phyloP scores from a whole-genome alignment of 768 basidiomycete species.

The Sutorius australiensis region DNA sequence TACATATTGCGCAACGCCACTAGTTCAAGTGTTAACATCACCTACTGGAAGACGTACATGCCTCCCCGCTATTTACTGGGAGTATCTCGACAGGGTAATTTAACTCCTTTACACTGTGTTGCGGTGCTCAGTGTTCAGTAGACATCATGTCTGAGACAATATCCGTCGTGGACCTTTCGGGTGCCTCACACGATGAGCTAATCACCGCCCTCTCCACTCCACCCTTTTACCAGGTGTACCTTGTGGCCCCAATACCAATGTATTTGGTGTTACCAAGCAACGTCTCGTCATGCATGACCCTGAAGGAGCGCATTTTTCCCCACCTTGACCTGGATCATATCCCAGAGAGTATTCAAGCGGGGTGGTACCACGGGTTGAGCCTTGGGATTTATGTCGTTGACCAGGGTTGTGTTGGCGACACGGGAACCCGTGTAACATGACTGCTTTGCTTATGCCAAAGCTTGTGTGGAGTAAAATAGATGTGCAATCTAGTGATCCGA shows the following conservation, averaged over 20 bases:
- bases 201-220: conserved; percentile 13
- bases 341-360: conserved; percentile 27
- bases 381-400: conserved; percentile 32
- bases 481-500: background rate
- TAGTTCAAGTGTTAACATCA: conserved; percentile 11
- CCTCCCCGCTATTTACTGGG: conserved; percentile 37
- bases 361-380: conserved; percentile 28
- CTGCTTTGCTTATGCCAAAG: background rate
- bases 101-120: background rate
- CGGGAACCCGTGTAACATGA: conserved; percentile 3
- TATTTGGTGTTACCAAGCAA: conserved; percentile 14
- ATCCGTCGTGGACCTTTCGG: conserved; percentile 30
- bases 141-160: conserved; percentile 24
- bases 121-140: conserved; percentile 7
- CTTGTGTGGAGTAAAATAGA: background rate
- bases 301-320: conserved; percentile 28
- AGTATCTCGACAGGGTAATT: conserved; percentile 22
- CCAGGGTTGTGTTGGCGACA: conserved; percentile 2
- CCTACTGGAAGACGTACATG: conserved; percentile 42
- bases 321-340: conserved; percentile 40
- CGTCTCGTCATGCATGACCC: conserved; percentile 22
- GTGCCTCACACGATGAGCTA: conserved; percentile 19
- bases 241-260: conserved; percentile 34
- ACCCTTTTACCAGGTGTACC: conserved; percentile 12
- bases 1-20: conserved; percentile 14